A percentile compares a stretch with the other conserved stretches of the same genome.
These are phyloP conservation scores for Symbiotaphrina buchneri DNA, from an alignment of 495 filamentous ascomycete genomes.

Conservation along the genomic window DNA sequence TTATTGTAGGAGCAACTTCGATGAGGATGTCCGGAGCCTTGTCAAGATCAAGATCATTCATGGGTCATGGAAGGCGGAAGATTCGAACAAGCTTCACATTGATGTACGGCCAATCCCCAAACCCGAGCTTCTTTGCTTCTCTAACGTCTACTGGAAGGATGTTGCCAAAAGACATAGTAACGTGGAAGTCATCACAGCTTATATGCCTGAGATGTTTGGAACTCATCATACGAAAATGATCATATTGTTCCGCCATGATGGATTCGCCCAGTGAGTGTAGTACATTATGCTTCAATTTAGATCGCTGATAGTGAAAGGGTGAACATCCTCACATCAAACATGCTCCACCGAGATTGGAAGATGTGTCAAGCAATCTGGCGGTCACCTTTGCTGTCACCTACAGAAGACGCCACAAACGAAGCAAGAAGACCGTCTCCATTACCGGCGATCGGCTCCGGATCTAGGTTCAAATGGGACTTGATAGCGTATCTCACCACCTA, in stretches of 20 bases:
- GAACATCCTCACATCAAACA: constrained; percentile 76
- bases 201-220: constrained; percentile 70
- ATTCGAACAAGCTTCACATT: constrained; percentile 31
- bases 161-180: constrained; percentile 39
- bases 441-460: constrained; percentile 29
- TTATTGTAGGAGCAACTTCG: constrained; percentile 24
- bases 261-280: constrained; percentile 35
- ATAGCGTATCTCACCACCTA: constrained; percentile 53
- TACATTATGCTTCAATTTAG: neutral
- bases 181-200: constrained; percentile 47
- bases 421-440: neutral
- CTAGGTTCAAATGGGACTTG: constrained; percentile 54
- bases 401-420: constrained; percentile 6
- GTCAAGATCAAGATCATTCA: constrained; percentile 61
- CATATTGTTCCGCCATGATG: constrained; percentile 54
- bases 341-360: constrained; percentile 72
- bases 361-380: constrained; percentile 74
- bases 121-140: constrained; percentile 2
- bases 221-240: constrained; percentile 86
- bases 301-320: constrained; percentile 17
- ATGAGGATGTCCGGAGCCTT: constrained; percentile 38
- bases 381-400: constrained; percentile 43
- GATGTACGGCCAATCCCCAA: constrained; percentile 22
- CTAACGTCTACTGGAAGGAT: constrained; percentile 17
- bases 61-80: constrained; percentile 69